Percentiles rank a stretch among this genome's conserved stretches.
Evolutionary conservation across 495 filamentous ascomycete species (phyloP).

Genomic region (Podospora bellae-mahoneyi): DNA sequence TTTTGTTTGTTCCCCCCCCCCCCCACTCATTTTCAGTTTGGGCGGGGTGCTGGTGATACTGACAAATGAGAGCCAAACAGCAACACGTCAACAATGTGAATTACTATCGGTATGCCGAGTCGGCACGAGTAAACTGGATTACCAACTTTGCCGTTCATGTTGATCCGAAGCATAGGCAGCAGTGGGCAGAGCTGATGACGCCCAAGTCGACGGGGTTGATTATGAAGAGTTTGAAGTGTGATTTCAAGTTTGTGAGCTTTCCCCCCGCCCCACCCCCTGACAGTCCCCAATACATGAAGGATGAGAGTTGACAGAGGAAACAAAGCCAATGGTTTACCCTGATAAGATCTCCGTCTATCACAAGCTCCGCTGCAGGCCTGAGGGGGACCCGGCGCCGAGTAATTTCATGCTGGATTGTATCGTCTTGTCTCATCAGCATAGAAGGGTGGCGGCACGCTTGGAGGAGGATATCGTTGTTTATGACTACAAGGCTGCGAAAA

Average conservation of each 20-base stretch:
- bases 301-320: slow-evolving; percentile 4
- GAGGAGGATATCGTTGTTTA: slow-evolving; percentile 83
- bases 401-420: slow-evolving; percentile 52
- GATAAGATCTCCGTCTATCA: slow-evolving; percentile 88
- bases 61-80: slow-evolving; percentile 22
- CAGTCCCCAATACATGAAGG: not conserved
- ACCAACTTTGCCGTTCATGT: slow-evolving; percentile 67
- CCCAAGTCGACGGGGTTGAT: slow-evolving; percentile 71
- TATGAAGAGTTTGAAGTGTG: slow-evolving; percentile 71
- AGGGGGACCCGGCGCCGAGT: slow-evolving; percentile 26
- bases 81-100: slow-evolving; percentile 78
- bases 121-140: slow-evolving; percentile 78
- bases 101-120: slow-evolving; percentile 83
- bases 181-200: slow-evolving; percentile 71
- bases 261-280: not conserved
- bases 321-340: slow-evolving; percentile 81
- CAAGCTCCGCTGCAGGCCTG: slow-evolving; percentile 57
- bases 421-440: slow-evolving; percentile 75
- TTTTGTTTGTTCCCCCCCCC: slow-evolving; percentile 40
- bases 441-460: slow-evolving; percentile 72
- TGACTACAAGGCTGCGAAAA: slow-evolving; percentile 64
- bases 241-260: slow-evolving; percentile 83
- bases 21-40: slow-evolving; percentile 12
- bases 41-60: slow-evolving; percentile 1
- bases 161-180: slow-evolving; percentile 59